phyloP scores from a whole-genome alignment of 2,329 filamentous ascomycete genomes.

The Ophiostoma ulmi region DNA sequence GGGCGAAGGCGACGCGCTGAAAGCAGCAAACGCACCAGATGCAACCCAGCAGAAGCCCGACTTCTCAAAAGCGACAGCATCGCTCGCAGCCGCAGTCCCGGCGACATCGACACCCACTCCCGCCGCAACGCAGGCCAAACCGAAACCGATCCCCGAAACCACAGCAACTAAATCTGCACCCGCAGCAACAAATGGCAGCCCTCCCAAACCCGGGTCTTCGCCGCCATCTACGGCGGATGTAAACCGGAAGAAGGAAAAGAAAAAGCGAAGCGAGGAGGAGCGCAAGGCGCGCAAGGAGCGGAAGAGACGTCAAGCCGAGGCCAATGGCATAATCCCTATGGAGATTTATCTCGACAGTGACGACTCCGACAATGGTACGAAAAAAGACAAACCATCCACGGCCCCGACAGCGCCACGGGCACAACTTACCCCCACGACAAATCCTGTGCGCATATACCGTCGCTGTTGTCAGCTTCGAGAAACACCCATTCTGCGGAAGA shows the following conservation, averaged over 20 bases:
- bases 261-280: slow-evolving; percentile 90
- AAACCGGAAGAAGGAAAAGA: slow-evolving; percentile 85
- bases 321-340: slow-evolving; percentile 79
- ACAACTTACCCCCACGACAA: slow-evolving; percentile 73
- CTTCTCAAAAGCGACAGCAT: neutral
- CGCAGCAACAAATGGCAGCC: slow-evolving; percentile 6
- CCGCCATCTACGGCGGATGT: slow-evolving; percentile 31
- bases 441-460: slow-evolving; percentile 87
- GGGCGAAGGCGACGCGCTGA: slow-evolving; percentile 69
- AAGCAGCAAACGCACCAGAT: slow-evolving; percentile 52
- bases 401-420: slow-evolving; percentile 41
- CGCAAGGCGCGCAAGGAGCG: slow-evolving; percentile 88
- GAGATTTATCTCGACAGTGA: slow-evolving; percentile 71
- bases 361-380: slow-evolving; percentile 39
- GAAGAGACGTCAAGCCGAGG: slow-evolving; percentile 76
- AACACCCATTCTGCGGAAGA: slow-evolving; percentile 83
- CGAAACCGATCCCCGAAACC: slow-evolving; percentile 29
- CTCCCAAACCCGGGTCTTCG: neutral
- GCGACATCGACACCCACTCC: neutral
- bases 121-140: neutral
- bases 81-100: neutral
- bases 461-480: slow-evolving; percentile 91
- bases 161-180: slow-evolving; percentile 26
- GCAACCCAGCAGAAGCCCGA: slow-evolving; percentile 1
- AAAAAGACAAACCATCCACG: slow-evolving; percentile 31